Percentiles rank a stretch among this genome's conserved stretches.
These are phyloP conservation scores for barrel medic (Medicago truncatula) DNA, from an alignment of 306 rosid species.

Conservation along the genomic window DNA sequence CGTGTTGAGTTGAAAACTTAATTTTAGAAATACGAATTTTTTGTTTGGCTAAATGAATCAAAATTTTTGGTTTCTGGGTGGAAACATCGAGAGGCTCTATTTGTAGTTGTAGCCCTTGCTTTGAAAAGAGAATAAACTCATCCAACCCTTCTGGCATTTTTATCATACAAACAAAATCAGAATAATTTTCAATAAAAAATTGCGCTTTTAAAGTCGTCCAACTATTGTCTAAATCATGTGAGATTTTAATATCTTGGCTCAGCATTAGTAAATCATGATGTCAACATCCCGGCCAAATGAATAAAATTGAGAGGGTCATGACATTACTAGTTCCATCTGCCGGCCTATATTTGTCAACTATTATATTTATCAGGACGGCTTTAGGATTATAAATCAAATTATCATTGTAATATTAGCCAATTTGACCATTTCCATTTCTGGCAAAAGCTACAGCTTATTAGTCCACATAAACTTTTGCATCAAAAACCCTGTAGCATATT, in stretches of 20 bases:
- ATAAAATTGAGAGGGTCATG: slow-evolving; percentile 45
- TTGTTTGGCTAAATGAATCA: not conserved
- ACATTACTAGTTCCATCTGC: slow-evolving; percentile 49
- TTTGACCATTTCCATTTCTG: slow-evolving; percentile 34
- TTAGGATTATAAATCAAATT: slow-evolving; percentile 27
- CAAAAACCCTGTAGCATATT: not conserved
- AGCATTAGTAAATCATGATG: slow-evolving; percentile 1
- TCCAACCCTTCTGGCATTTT: not conserved
- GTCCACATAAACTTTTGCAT: slow-evolving; percentile 11
- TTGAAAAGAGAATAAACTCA: not conserved
- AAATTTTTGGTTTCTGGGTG: not conserved
- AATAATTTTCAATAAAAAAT: not conserved
- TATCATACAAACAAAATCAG: slow-evolving; percentile 7
- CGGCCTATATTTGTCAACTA: slow-evolving; percentile 54
- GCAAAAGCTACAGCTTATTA: no score
- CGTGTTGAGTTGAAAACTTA: not conserved
- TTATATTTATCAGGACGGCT: not conserved
- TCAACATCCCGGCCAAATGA: slow-evolving; percentile 42
- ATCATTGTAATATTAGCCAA: slow-evolving; percentile 60
- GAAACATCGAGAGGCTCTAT: not conserved
- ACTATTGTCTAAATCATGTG: slow-evolving; percentile 1
- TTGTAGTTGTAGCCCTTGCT: not conserved
- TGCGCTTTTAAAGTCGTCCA: not conserved
- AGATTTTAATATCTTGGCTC: not conserved
- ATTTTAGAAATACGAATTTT: not conserved